Conservation (phyloP, 768 basidiomycete species). For the Boletus coccyginus region DNA sequence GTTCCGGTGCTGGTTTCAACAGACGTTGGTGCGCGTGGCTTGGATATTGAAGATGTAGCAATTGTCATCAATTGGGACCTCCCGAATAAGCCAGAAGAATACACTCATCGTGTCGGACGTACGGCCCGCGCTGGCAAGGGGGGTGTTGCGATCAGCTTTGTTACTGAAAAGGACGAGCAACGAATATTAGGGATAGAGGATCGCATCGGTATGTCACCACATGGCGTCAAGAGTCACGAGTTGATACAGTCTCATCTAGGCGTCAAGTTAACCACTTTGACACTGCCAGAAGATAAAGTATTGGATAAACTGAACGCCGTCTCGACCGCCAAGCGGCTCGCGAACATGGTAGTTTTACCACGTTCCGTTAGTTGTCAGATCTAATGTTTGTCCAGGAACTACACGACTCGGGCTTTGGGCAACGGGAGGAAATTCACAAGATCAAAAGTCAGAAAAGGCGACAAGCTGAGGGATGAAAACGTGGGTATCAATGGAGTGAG, state of each 20-base stretch:
- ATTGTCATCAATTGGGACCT: conserved; percentile 98
- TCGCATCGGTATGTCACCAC: conserved; percentile 66
- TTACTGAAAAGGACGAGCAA: conserved; percentile 91
- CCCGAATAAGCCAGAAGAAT: conserved; percentile 87
- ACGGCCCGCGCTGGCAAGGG: conserved; percentile 89
- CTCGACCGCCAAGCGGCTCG: conserved; percentile 89
- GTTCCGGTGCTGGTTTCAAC: conserved; percentile 93
- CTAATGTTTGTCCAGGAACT: conserved; percentile 54
- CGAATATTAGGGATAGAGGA: conserved; percentile 79
- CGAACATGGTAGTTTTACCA: conserved; percentile 72
- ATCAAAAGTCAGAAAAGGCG: conserved; percentile 45
- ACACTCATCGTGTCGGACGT: conserved; percentile 92
- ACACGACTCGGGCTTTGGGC: conserved; percentile 86
- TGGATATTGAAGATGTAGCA: conserved; percentile 95
- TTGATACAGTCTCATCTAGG: conserved; percentile 39
- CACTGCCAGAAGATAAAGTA: conserved; percentile 74
- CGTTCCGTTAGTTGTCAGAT: not conserved
- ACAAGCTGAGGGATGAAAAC: conserved; percentile 1
- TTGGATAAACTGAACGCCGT: conserved; percentile 84
- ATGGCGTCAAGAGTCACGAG: not conserved
- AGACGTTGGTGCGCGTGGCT: conserved; percentile 91
- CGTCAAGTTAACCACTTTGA: conserved; percentile 73
- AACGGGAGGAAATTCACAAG: conserved; percentile 79
- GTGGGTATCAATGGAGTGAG: not conserved
- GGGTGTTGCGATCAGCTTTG: conserved; percentile 90